Base-by-base conservation (phyloP, 1,139 yeast genomes). In the Candida pseudoviswanathii region DNA sequence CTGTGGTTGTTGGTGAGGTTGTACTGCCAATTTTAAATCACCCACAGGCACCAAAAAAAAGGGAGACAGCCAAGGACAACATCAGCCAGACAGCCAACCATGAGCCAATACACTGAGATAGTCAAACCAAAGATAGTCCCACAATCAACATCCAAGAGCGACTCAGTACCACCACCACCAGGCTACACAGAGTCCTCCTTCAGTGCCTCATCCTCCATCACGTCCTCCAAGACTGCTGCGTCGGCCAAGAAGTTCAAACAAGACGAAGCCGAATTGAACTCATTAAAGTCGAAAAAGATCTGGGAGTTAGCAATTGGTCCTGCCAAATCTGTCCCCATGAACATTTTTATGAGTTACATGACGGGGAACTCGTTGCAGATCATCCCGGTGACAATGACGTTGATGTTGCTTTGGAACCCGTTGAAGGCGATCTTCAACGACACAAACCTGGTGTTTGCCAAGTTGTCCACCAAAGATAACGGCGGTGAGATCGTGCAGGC, bases 241-340 rank as follows among this genome's bases (percentile, higher is more conserved):
- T 37, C 31, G 21, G 11, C 22, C 8, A 39, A 41, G 4, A 29
- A 49, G 22, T 45, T 56, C 30, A 54, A 51, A 39, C 48, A 47
- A 11, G 53, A 50, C 7, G 53, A 55, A 8, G 51, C 45, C 22
- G 51, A 52, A 31, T 37, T 78, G 34, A 73, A 73, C 43, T 70
- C 67, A 26, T 65, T 82, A 49, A 83, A 78, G 59, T 65, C 72
- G 27, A 81, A 79, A 62, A 89, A 86, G 62, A 94, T 96, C 0
- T 90, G 97, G 96, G 96, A 89, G 53, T 64, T 88, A 32, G 96
- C 97, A 2, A 68, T 81, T 16, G 84, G 84, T 0, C 97, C 98
- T 0, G 90, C 92, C 2, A 94, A 92, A 63, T 78, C 85, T 25
- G 73, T 94, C 29, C 96, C 97, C 4, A 88, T 91, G 96, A 94